Base-by-base conservation (phyloP, 140 eudicot genomes). In the Anethum foeniculum region DNA sequence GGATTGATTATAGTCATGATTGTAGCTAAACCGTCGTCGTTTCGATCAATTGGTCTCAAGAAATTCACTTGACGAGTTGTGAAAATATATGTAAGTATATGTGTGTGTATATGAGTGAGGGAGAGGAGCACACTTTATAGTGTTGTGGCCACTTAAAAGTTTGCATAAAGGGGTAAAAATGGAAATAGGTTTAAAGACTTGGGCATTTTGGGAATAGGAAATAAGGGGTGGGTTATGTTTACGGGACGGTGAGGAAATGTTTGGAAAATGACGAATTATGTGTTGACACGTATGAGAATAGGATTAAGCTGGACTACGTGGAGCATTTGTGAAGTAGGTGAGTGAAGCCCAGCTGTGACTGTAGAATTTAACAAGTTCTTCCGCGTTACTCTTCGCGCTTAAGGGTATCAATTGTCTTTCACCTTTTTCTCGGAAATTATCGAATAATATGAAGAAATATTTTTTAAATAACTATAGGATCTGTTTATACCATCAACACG, bases 1-100 rank as follows among this genome's bases (percentile, higher is more conserved):
- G 91, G 87, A 46, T 89, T 91, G 88, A 79, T 85, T 74, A 91
- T 88, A 81, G 93, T 90, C 94, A 88, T 90, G 86, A 89, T 69
- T 83, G 73, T 83, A 54, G 80, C 82, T 82, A 6, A 34, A 60
- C 74, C 79, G 71, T 5, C 36, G 81, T 25, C 54, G 81, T 82
- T 62, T 71, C 76, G 90, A 85, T 85, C 82, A 87, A 68, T 62
- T 25, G 69, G 34, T 62, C 6, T 11, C 16, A 2, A 62, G 69
- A 62, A 62, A n/a, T 25, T 62, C 69, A 62, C 69, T 62, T 62
- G 69, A 62, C 30, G 32, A 62, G 13, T 9, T 25, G 68, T n/a
- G 30, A 1, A 48, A 51, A 51, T 51, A 51, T 51, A 9, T 46
- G 52, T 47, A 47, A 47, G 64, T 54, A 19, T 56, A 23, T 21